Evolutionary conservation across 2,329 filamentous ascomycete species (phyloP).

Genomic region (Hirsutella thompsonii): DNA sequence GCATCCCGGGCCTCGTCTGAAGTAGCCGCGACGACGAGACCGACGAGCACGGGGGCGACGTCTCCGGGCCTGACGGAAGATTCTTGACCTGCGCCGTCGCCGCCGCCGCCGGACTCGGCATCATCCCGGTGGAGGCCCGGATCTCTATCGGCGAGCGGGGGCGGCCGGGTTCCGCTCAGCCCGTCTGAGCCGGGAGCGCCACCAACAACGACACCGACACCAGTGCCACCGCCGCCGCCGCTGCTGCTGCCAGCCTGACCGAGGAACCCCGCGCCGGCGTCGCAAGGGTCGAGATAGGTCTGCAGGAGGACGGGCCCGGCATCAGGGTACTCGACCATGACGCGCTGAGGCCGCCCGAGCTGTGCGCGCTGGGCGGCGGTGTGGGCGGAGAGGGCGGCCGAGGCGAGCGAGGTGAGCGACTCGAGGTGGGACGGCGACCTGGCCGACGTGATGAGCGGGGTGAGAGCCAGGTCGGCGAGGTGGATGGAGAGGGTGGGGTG

Average conservation of each 20-base stretch:
- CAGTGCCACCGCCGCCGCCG: constrained; percentile 3
- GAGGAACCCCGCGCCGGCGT: too few species aligned
- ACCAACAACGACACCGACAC: neutral
- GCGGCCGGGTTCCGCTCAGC: too few species aligned
- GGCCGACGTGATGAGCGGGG: constrained; percentile 43
- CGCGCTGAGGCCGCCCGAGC: constrained; percentile 39
- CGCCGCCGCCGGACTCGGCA: neutral
- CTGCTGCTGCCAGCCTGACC: neutral
- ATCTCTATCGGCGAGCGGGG: too few species aligned
- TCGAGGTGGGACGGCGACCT: constrained; percentile 28
- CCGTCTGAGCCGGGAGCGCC: too few species aligned
- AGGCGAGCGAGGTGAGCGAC: constrained; percentile 39
- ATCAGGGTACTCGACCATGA: constrained; percentile 43
- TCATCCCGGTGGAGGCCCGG: neutral
- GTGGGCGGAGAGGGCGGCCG: constrained; percentile 38
- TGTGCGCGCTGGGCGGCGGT: constrained; percentile 38
- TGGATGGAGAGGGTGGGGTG: constrained; percentile 40
- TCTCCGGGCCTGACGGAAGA: constrained; percentile 14
- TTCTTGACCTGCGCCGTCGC: constrained; percentile 8
- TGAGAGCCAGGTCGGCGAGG: constrained; percentile 43
- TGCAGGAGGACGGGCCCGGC: constrained; percentile 28
- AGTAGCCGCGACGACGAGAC: constrained; percentile 37
- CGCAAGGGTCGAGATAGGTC: constrained; percentile 31
- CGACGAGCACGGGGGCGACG: constrained; percentile 38
- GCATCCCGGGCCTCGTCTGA: constrained; percentile 36